Conservation (phyloP, 2,329 filamentous ascomycete species). For the Raffaelea arxii region DNA sequence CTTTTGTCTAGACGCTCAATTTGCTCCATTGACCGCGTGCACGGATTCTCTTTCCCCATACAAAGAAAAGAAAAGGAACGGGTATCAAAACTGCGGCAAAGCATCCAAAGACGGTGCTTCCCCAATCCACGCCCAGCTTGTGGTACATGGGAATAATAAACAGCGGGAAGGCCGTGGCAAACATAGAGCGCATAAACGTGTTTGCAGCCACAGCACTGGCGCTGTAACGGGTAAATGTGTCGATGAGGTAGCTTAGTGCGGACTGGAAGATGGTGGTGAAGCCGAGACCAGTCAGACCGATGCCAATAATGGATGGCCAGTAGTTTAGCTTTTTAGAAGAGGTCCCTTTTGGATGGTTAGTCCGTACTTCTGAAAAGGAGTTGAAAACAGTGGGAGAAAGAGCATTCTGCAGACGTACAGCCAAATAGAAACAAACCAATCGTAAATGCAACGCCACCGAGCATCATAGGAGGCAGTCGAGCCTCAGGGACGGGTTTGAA, state of each 20-base stretch:
- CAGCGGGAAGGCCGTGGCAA: slow-evolving; percentile 63
- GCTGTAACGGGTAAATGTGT: slow-evolving; percentile 45
- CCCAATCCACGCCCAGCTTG: slow-evolving; percentile 54
- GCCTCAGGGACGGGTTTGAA: slow-evolving; percentile 47
- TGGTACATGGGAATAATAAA: slow-evolving; percentile 57
- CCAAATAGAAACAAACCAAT: slow-evolving; percentile 42
- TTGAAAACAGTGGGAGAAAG: too few species aligned
- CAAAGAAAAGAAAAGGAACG: slow-evolving; percentile 47
- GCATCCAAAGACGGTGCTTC: slow-evolving; percentile 50
- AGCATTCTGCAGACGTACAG: slow-evolving; percentile 39
- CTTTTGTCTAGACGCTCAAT: slow-evolving; percentile 14
- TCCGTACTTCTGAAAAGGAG: too few species aligned
- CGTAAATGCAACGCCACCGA: slow-evolving; percentile 28
- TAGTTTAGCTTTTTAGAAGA: too few species aligned
- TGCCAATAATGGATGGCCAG: slow-evolving; percentile 42
- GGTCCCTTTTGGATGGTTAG: too few species aligned
- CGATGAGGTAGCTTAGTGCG: slow-evolving; percentile 43
- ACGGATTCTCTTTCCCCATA: slow-evolving; percentile 44
- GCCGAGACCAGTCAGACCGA: slow-evolving; percentile 26
- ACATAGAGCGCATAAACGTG: slow-evolving; percentile 51
- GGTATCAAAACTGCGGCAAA: slow-evolving; percentile 43
- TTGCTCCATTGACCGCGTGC: slow-evolving; percentile 39
- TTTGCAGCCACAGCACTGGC: slow-evolving; percentile 52
- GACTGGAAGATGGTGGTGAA: slow-evolving; percentile 26
- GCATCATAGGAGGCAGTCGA: slow-evolving; percentile 56